Conservation (phyloP, 495 filamentous ascomycete genomes). For the Recurvomyces mirabilis region DNA sequence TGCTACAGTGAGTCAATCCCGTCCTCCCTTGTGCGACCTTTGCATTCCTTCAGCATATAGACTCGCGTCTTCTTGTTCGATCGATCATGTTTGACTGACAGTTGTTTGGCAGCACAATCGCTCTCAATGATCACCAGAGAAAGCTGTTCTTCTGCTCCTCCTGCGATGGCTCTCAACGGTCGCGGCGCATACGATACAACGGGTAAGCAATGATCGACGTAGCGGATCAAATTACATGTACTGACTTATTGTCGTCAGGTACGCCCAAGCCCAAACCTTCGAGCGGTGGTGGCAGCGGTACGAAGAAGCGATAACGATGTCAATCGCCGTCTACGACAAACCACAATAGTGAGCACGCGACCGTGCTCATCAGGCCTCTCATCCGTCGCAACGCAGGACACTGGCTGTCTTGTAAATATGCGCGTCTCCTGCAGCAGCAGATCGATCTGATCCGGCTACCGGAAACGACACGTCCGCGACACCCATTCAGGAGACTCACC, state of each 20-base stretch:
- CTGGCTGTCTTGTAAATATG: too few species aligned
- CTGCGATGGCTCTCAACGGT: conserved; percentile 17
- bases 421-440: too few species aligned
- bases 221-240: not conserved
- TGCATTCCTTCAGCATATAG: conserved; percentile 9
- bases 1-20: conserved; percentile 17
- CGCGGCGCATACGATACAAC: conserved; percentile 24
- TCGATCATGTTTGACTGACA: too few species aligned
- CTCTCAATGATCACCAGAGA: conserved; percentile 23
- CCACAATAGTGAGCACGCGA: not conserved
- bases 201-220: conserved; percentile 8
- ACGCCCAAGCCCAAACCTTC: conserved; percentile 22
- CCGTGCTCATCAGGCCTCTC: not conserved
- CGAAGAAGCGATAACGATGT: conserved; percentile 20
- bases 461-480: too few species aligned
- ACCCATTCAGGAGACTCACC: too few species aligned
- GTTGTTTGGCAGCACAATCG: too few species aligned
- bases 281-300: conserved; percentile 2
- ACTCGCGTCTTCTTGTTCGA: too few species aligned
- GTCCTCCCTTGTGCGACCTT: conserved; percentile 13
- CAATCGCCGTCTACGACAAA: too few species aligned
- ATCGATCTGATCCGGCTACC: too few species aligned
- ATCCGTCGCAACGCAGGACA: too few species aligned
- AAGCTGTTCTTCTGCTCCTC: conserved; percentile 4
- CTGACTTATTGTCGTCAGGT: conserved; percentile 3